Evolutionary conservation across 2,329 filamentous ascomycete species (phyloP).

Genomic region (Colletotrichum tropicale): DNA sequence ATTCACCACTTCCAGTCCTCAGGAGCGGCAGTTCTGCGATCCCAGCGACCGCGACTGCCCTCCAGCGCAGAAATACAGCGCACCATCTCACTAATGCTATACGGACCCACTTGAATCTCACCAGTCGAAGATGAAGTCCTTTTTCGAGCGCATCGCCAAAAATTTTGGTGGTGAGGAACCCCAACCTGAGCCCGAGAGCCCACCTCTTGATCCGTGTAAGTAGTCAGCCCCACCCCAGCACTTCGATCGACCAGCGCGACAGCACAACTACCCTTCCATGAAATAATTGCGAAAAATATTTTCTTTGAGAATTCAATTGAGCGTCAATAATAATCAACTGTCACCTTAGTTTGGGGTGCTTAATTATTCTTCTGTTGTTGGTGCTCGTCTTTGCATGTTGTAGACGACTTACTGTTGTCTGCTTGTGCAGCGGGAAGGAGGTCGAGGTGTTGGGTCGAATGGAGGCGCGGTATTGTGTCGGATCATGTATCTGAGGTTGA

Average conservation of each 20-base stretch:
- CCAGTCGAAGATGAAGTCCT: not conserved
- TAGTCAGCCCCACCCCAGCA: not conserved
- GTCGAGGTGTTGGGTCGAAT: no score
- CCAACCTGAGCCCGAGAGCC: not conserved
- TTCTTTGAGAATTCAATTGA: not conserved
- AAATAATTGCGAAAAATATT: not conserved
- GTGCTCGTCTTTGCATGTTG: not conserved
- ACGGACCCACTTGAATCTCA: not conserved
- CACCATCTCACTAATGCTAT: not conserved
- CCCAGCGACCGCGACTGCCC: not conserved
- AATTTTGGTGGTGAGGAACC: not conserved
- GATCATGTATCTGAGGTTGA: no score
- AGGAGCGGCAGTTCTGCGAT: not conserved
- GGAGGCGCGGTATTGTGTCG: no score
- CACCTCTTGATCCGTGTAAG: not conserved
- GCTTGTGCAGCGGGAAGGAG: no score
- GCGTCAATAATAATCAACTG: fast-evolving
- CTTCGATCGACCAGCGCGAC: not conserved
- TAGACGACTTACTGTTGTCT: not conserved
- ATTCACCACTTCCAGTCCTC: not conserved
- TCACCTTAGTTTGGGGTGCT: not conserved
- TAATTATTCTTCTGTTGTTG: not conserved
- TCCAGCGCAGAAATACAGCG: not conserved
- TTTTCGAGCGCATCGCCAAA: not conserved
- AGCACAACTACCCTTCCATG: not conserved